phyloP scores from a whole-genome alignment of 306 rosid species.

The Ceratonia siliqua region DNA sequence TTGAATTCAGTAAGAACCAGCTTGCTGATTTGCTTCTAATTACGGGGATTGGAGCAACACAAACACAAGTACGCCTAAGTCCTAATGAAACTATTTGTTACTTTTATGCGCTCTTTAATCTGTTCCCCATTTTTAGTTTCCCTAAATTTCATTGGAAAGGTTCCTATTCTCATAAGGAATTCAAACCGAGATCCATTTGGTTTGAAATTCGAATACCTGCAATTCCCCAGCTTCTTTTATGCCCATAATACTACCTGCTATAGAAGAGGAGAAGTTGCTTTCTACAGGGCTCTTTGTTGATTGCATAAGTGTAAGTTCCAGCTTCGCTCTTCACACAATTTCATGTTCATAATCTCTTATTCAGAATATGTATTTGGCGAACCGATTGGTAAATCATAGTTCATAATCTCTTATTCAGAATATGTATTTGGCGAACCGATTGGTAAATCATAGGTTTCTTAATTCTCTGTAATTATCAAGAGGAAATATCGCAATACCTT shows the following conservation, averaged over 20 bases:
- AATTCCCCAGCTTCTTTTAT: constrained; percentile 63
- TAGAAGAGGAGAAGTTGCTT: constrained; percentile 78
- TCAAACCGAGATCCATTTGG: background rate
- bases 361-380: background rate
- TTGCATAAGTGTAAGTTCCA: constrained; percentile 50
- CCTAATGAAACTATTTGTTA: background rate
- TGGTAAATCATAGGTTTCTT: background rate
- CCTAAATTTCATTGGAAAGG: background rate
- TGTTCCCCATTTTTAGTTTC: background rate
- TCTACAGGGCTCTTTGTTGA: constrained; percentile 64
- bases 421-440: background rate
- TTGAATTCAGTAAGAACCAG: constrained; percentile 74
- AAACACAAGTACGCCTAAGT: constrained; percentile 61
- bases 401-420: background rate
- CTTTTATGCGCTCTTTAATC: constrained; percentile 22
- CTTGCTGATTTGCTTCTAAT: constrained; percentile 80
- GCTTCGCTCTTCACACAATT: background rate
- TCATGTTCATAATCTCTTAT: too few relatives aligned
- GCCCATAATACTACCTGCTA: constrained; percentile 62
- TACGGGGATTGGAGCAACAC: constrained; percentile 58
- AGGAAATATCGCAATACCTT: background rate
- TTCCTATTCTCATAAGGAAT: background rate
- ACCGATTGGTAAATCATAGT: background rate
- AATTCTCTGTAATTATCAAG: background rate
- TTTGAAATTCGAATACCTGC: constrained; percentile 10